Conservation (phyloP, 2,329 filamentous ascomycete genomes). For the Trichoderma arundinaceum region DNA sequence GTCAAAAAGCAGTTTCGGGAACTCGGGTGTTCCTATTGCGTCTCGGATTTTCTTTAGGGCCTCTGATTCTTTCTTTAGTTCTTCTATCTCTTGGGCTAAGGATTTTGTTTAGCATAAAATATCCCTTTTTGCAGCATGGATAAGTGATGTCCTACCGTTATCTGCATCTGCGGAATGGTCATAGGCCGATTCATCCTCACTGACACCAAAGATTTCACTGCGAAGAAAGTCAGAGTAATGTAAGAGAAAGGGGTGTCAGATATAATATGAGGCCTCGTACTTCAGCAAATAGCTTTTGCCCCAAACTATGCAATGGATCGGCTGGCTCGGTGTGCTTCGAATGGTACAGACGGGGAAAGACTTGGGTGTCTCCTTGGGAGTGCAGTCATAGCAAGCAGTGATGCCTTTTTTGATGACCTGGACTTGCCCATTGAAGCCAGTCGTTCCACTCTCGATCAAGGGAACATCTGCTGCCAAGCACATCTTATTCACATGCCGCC, state of each 20-base stretch:
- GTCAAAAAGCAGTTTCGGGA: conserved; percentile 81
- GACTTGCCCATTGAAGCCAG: conserved; percentile 96
- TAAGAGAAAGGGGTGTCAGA: not conserved
- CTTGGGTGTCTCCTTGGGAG: conserved; percentile 86
- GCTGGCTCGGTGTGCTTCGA: conserved; percentile 91
- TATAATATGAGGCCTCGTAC: conserved; percentile 43
- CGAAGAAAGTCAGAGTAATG: not conserved
- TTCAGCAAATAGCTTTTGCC: conserved; percentile 95
- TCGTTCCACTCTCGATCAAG: conserved; percentile 94
- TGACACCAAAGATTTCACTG: conserved; percentile 84
- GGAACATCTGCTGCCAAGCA: conserved; percentile 89
- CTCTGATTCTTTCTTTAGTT: conserved; percentile 81
- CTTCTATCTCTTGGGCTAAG: conserved; percentile 78
- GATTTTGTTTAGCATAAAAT: not conserved
- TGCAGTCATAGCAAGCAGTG: conserved; percentile 97
- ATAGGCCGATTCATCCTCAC: conserved; percentile 82
- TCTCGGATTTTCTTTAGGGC: conserved; percentile 83
- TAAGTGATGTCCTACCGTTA: conserved; percentile 62
- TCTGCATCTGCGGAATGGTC: conserved; percentile 82
- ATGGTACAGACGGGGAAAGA: conserved; percentile 97
- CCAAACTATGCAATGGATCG: conserved; percentile 99
- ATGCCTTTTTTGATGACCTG: conserved; percentile 92
- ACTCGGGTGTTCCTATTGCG: conserved; percentile 78
- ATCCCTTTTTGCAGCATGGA: not conserved
- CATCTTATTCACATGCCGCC: conserved; percentile 97